Conservation (phyloP, 164 flowering plant species). For the Berberis thunbergii region DNA sequence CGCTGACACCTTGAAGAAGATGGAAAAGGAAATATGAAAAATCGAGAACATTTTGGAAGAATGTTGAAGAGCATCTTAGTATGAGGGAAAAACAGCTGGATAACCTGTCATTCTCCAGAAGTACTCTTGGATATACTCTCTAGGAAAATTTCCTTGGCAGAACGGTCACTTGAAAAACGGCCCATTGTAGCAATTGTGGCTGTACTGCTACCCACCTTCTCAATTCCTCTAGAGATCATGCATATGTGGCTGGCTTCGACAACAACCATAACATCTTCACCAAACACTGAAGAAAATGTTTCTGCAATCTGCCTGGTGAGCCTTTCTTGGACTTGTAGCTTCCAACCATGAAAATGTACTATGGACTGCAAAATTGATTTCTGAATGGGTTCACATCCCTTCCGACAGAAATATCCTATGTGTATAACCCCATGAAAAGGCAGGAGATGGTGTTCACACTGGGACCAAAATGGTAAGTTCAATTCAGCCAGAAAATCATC, state of each 20-base stretch:
- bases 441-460: slow-evolving; percentile 92
- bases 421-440: slow-evolving; percentile 96
- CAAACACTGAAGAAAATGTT: slow-evolving; percentile 52
- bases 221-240: slow-evolving; percentile 93
- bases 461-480: slow-evolving; percentile 80
- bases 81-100: too few relatives aligned
- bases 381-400: slow-evolving; percentile 25
- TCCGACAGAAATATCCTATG: slow-evolving; percentile 50
- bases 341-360: slow-evolving; percentile 73
- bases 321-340: slow-evolving; percentile 97
- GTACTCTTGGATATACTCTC: slow-evolving; percentile 37
- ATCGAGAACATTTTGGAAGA: too few relatives aligned
- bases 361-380: slow-evolving; percentile 57
- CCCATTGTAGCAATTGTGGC: slow-evolving; percentile 87
- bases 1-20: too few relatives aligned
- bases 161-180: slow-evolving; percentile 56
- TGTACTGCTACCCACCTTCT: slow-evolving; percentile 84
- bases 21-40: too few relatives aligned
- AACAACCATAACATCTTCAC: slow-evolving; percentile 74
- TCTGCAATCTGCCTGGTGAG: slow-evolving; percentile 90
- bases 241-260: slow-evolving; percentile 90
- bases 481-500: slow-evolving; percentile 41
- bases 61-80: too few relatives aligned
- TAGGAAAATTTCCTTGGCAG: slow-evolving; percentile 55
- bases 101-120: slow-evolving; percentile 10